Base-by-base conservation (phyloP, 2,329 filamentous ascomycete genomes). In the Albophoma yamanashiensis region DNA sequence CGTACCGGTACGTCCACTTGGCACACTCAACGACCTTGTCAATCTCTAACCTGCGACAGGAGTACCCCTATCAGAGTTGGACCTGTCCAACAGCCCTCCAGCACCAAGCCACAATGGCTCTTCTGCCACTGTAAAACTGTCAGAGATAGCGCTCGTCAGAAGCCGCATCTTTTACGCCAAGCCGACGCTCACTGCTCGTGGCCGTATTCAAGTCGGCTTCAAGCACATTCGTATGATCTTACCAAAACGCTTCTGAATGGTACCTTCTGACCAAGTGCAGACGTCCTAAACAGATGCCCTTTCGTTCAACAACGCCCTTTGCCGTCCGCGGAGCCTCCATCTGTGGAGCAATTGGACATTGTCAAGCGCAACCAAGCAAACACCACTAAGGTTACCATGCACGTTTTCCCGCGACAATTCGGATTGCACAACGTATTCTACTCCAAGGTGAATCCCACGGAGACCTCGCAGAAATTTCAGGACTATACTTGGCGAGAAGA, bases 321-420 rank as follows among this genome's bases (percentile, higher is more conserved):
- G 9, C 36, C 14, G 27, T 14, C 45, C 14, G 15, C 20, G 20
- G 39, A 42, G 7, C 55, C 12, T 14, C 25, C 38, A 2, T 38
- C 56, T n/a, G n/a, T 2, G 4, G 38, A 63, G 27, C 11, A 36
- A 47, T 42, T 52, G 25, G 34, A 62, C 5, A 38, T 34, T 11
- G 34, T 17, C 20, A 43, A 59, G 25, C 57, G 59, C 47, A 65
- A 68, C 20, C 60, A 77, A 1, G 68, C 73, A 15, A 82, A 88
- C 63, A 89, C 86, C 0, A 69, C 85, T 14, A 89, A 89, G 65
- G 74, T 96, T 25, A 84, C 96, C 82, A 94, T 93, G 78, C 93
- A 97, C 72, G 86, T 99, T 1, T 99, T 99, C 66, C 94, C 94
- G 39, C 82, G 88, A 14, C 92, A 97, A 68, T 97, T 96, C 68